A percentile compares a stretch with the other conserved stretches of the same genome.
These are phyloP conservation scores for Lachancea dasiensis DNA, from an alignment of 805 yeast species.

Conservation along the genomic window DNA sequence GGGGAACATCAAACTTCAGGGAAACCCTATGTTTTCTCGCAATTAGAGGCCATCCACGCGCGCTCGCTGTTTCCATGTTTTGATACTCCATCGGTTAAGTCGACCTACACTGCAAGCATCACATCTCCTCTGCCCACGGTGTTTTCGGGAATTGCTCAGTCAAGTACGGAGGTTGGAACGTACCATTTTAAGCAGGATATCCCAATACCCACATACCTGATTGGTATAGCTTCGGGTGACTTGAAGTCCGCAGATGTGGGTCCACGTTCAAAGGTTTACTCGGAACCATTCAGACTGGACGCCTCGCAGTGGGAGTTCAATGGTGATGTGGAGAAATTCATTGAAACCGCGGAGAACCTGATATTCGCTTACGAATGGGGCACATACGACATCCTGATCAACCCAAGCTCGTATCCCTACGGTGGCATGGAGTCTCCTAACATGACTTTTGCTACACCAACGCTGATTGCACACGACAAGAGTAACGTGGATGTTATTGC, in stretches of 20 bases:
- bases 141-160: slow-evolving; percentile 54
- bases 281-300: slow-evolving; percentile 64
- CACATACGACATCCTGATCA: slow-evolving; percentile 70
- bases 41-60: slow-evolving; percentile 88
- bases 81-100: slow-evolving; percentile 82
- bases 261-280: slow-evolving; percentile 77
- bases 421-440: slow-evolving; percentile 97
- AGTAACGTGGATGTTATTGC: slow-evolving; percentile 87
- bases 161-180: slow-evolving; percentile 10
- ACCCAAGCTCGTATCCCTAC: slow-evolving; percentile 74
- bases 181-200: slow-evolving; percentile 64
- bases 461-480: slow-evolving; percentile 76
- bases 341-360: slow-evolving; percentile 62
- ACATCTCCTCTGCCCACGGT: slow-evolving; percentile 63
- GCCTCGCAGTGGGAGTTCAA: slow-evolving; percentile 76
- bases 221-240: slow-evolving; percentile 83
- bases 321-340: slow-evolving; percentile 74
- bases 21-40: slow-evolving; percentile 67
- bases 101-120: slow-evolving; percentile 53
- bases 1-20: slow-evolving; percentile 71
- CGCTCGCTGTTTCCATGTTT: slow-evolving; percentile 83
- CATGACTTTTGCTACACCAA: slow-evolving; percentile 86
- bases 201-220: slow-evolving; percentile 80
- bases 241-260: slow-evolving; percentile 63
- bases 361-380: slow-evolving; percentile 82